phyloP scores from a whole-genome alignment of 257 asterid species.

The Ehretia macrophylla region DNA sequence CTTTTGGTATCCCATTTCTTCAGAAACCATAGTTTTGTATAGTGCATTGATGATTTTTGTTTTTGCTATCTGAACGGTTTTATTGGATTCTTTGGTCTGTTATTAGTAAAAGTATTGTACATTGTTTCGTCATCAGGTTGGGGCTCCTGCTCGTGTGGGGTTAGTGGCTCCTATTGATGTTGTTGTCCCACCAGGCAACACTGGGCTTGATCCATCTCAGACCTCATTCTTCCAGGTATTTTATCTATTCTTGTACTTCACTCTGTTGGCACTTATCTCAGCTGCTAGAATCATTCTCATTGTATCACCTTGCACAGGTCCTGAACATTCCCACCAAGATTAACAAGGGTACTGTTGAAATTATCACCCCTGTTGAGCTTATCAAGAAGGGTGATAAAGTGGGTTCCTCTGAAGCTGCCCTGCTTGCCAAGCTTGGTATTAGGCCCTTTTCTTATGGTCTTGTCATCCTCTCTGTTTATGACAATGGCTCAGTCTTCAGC shows the following conservation, averaged over 20 bases:
- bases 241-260: no score
- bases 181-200: constrained; percentile 93
- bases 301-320: constrained; percentile 30
- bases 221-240: constrained; percentile 94
- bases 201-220: constrained; percentile 94
- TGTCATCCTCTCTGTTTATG: constrained; percentile 57
- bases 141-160: constrained; percentile 99
- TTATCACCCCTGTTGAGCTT: constrained; percentile 93
- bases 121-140: constrained; percentile 47
- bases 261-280: no score
- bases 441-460: constrained; percentile 95
- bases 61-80: no score
- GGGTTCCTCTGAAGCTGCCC: constrained; percentile 94
- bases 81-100: no score
- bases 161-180: constrained; percentile 91
- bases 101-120: neutral
- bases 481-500: constrained; percentile 85
- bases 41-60: no score
- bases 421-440: constrained; percentile 86
- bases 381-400: constrained; percentile 96
- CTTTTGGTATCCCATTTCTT: no score
- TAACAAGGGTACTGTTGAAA: constrained; percentile 98
- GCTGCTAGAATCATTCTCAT: constrained; percentile 4
- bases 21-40: no score
- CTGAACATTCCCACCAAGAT: constrained; percentile 95